Evolutionary conservation across 176 grass and related monocot species (phyloP).

Genomic region (Areca catechu): DNA sequence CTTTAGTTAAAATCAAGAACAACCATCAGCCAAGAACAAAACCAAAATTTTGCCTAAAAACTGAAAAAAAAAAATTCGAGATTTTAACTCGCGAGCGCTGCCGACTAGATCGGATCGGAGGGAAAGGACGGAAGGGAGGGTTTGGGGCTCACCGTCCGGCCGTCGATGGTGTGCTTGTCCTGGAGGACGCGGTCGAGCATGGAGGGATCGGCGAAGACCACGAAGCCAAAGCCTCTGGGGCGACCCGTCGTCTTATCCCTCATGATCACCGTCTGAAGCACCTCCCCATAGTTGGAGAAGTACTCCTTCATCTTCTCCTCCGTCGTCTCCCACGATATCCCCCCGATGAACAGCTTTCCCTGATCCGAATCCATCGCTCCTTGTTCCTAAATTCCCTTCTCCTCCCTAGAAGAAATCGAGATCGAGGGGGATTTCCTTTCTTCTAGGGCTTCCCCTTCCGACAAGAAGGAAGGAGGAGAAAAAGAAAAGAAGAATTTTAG

Average conservation of each 20-base stretch:
- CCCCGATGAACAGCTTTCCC: conserved; percentile 97
- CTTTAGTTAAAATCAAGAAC: no score
- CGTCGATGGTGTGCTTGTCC: conserved; percentile 83
- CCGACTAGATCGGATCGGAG: no score
- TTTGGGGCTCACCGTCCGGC: conserved; percentile 46
- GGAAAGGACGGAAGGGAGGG: background rate
- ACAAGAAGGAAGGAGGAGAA: no score
- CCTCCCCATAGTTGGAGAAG: conserved; percentile 73
- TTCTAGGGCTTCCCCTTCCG: no score
- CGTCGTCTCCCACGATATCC: conserved; percentile 97
- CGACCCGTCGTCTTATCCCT: conserved; percentile 83
- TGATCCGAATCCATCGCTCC: conserved; percentile 82
- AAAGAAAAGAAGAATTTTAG: no score
- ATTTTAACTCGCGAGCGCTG: no score
- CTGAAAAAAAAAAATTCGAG: no score
- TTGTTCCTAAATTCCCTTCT: conserved; percentile 6
- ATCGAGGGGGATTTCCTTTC: no score
- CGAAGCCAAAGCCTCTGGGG: conserved; percentile 94
- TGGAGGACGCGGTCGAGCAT: conserved; percentile 72
- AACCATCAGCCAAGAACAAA: no score
- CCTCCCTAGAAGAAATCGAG: no score
- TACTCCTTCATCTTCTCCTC: conserved; percentile 92
- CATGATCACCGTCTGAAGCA: conserved; percentile 83
- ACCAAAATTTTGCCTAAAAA: no score
- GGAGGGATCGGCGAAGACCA: conserved; percentile 78